Percentiles rank a stretch among this genome's conserved stretches.
phyloP scores from a whole-genome alignment of 192 early-diverging fungal genomes.

The Funneliformis geosporum region DNA sequence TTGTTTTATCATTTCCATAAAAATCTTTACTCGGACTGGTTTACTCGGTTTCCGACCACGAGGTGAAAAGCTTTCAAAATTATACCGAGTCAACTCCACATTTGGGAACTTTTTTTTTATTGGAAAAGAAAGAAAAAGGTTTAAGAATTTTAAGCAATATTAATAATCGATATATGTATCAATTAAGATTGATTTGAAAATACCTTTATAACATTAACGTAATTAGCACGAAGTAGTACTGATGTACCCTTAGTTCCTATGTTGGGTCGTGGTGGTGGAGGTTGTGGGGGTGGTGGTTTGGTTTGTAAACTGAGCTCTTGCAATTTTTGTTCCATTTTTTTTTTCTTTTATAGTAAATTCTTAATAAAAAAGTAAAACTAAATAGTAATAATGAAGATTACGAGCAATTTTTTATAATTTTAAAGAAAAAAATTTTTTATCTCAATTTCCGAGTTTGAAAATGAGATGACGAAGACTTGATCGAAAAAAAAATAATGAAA shows the following conservation, averaged over 20 bases:
- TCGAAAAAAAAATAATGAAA: too few species aligned
- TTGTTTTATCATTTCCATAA: background rate
- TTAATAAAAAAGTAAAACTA: too few species aligned
- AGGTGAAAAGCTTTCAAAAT: background rate
- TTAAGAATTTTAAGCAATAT: background rate
- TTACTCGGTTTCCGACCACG: background rate
- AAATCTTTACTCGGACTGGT: background rate
- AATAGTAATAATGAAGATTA: too few species aligned
- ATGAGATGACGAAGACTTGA: too few species aligned
- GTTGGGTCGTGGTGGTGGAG: background rate
- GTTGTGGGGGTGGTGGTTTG: too few species aligned
- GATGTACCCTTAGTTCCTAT: background rate
- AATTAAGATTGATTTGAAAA: background rate
- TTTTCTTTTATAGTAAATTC: too few species aligned
- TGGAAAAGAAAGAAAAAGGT: too few species aligned
- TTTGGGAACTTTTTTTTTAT: background rate
- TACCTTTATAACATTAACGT: background rate
- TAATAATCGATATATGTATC: too few species aligned
- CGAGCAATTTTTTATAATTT: too few species aligned
- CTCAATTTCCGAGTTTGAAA: too few species aligned
- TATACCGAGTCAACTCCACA: background rate
- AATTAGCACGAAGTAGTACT: background rate
- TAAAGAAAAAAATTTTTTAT: too few species aligned
- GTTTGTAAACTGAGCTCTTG: background rate
- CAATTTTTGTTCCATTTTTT: background rate